Conservation (phyloP, 2,329 filamentous ascomycete genomes). For the Eurotiales sp. region DNA sequence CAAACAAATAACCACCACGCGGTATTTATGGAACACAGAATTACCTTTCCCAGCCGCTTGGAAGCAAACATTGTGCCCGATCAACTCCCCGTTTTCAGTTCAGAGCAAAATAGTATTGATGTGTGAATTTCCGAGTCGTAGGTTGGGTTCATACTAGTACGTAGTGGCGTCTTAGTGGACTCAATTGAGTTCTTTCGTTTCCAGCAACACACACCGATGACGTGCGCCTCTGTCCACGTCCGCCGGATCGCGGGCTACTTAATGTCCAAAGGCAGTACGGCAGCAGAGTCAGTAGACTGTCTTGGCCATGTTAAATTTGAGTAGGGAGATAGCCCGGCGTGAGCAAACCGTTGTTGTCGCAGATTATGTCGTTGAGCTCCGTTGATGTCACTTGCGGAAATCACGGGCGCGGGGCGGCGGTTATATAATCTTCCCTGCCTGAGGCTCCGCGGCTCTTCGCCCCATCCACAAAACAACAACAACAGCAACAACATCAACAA, state of each 20-base stretch:
- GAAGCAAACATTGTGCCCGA: slow-evolving; percentile 46
- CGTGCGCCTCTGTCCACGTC: slow-evolving; percentile 1
- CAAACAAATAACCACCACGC: background rate
- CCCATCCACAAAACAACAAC: too few species aligned
- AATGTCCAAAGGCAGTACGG: background rate
- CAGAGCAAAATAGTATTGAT: background rate
- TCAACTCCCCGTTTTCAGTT: background rate
- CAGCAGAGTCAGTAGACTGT: background rate
- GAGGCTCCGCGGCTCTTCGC: too few species aligned
- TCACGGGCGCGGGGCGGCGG: background rate
- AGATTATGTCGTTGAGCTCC: background rate
- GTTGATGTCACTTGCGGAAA: background rate
- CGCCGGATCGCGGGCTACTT: background rate
- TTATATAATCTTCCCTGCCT: background rate
- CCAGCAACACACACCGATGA: slow-evolving; percentile 2
- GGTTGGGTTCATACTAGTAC: too few species aligned
- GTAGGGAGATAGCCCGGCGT: background rate
- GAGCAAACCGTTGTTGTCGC: background rate
- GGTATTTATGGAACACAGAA: background rate
- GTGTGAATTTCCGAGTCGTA: background rate
- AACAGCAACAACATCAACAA: too few species aligned
- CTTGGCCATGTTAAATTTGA: background rate
- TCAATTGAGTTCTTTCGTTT: background rate
- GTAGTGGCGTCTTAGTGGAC: too few species aligned
- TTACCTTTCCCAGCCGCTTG: slow-evolving; percentile 47